Base-by-base conservation (phyloP, 257 asterid genomes). In the Fraxinus americana region DNA sequence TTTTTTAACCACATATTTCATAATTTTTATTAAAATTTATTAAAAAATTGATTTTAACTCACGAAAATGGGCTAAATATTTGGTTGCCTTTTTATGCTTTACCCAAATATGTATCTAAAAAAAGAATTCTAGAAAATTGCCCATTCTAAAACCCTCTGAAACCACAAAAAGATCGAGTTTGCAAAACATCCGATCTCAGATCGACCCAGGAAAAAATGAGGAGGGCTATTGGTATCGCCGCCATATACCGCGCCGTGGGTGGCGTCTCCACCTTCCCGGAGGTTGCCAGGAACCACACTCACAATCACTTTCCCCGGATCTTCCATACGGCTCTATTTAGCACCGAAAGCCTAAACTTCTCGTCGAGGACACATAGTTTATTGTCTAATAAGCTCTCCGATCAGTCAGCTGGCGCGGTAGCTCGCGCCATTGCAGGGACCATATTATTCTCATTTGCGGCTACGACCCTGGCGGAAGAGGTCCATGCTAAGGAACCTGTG, bases 361-460 rank as follows among this genome's bases (percentile, higher is more conserved):
- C 85, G 67, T 52, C 86, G 48, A 88, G 82, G 86, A 84, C 88
- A 77, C 86, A 84, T 57, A 86, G 94, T 91, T 86, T 88, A 69
- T 73, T 86, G 75, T 63, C 63, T 50, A 75, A 83, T 21, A 86
- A 86, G 79, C 63, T 84, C 73, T 68, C 86, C 35, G 87, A 80
- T 75, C 86, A 80, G 67, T 76, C 82, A 14, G 39, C 84, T 66
- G 82, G 83, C n/a, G 54, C 84, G 10, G 30, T 23, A 29, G 66
- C 66, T 57, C 66, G 66, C 41, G 80, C 85, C 39, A 79, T 89
- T 23, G 71, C 92, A 2, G 99, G 97, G 59, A 88, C 97, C 41
- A 59, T 88, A 89, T 48, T 89, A 70, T 95, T 95, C 84, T 95
- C 98, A 27, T 89, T 79, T 61, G 95, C 94, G 38, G 91, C 94